Conservation (phyloP, 805 yeast genomes). For the Sugiyamaella mastotermitis region DNA sequence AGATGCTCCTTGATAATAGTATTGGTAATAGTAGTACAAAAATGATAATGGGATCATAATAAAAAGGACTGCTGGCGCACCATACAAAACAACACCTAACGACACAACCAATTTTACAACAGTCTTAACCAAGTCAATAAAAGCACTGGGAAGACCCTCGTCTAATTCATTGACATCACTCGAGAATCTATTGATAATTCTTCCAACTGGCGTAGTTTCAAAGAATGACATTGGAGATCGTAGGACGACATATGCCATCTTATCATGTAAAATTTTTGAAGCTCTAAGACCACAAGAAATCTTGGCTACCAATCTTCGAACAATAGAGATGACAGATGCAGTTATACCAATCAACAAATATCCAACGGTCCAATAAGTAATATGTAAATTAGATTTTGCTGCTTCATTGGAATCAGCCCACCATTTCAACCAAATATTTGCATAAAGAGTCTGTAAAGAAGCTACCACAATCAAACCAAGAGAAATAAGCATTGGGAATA, state of each 20-base stretch:
- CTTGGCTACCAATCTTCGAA: slow-evolving; percentile 62
- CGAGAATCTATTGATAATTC: slow-evolving; percentile 84
- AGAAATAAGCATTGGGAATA: slow-evolving; percentile 24
- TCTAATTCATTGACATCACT: slow-evolving; percentile 86
- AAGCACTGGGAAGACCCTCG: slow-evolving; percentile 45
- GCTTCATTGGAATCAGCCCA: slow-evolving; percentile 79
- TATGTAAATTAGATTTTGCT: slow-evolving; percentile 58
- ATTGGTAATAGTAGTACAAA: slow-evolving; percentile 65
- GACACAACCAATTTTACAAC: slow-evolving; percentile 47
- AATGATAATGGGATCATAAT: slow-evolving; percentile 63
- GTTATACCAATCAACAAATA: slow-evolving; percentile 60
- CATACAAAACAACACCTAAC: slow-evolving; percentile 67
- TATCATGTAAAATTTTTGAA: slow-evolving; percentile 47
- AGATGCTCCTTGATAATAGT: slow-evolving; percentile 60
- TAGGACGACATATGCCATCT: slow-evolving; percentile 66
- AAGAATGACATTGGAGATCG: slow-evolving; percentile 92
- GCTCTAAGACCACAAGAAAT: slow-evolving; percentile 21
- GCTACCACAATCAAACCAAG: slow-evolving; percentile 40
- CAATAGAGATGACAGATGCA: slow-evolving; percentile 40
- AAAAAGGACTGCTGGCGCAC: slow-evolving; percentile 82
- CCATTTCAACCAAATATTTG: slow-evolving; percentile 79
- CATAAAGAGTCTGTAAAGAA: slow-evolving; percentile 48
- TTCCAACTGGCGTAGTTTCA: slow-evolving; percentile 92
- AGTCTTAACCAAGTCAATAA: slow-evolving; percentile 33
- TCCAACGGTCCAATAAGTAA: slow-evolving; percentile 56